Evolutionary conservation across 768 basidiomycete species (phyloP).

Genomic region (Mycena kentingensis): DNA sequence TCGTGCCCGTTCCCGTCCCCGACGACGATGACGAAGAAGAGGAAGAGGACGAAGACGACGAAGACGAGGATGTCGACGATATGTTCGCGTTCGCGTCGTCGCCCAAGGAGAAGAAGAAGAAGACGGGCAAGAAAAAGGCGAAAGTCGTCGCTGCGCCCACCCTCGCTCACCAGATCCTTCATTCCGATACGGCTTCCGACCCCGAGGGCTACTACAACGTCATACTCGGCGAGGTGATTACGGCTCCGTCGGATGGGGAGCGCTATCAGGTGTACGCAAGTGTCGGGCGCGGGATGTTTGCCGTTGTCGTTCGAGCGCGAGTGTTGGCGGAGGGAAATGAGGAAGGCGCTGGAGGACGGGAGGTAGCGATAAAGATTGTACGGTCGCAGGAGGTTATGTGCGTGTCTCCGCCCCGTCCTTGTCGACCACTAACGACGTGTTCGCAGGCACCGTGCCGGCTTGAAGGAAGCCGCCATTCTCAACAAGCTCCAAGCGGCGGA

Average conservation of each 20-base stretch:
- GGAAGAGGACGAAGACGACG: conserved; percentile 64
- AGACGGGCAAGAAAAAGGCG: conserved; percentile 40
- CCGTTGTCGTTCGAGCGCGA: conserved; percentile 90
- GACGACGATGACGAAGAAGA: conserved; percentile 46
- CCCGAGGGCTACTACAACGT: conserved; percentile 94
- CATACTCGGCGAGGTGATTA: conserved; percentile 88
- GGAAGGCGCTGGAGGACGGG: conserved; percentile 52
- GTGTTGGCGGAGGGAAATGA: conserved; percentile 45
- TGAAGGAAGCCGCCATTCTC: conserved; percentile 90
- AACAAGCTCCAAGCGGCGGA: conserved; percentile 86
- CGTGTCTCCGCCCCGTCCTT: conserved; percentile 33
- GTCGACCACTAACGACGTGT: not conserved
- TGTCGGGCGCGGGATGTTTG: conserved; percentile 99
- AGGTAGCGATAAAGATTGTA: conserved; percentile 98
- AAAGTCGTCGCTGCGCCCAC: not conserved
- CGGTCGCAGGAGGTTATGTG: conserved; percentile 96
- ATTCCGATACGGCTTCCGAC: conserved; percentile 87
- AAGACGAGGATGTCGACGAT: conserved; percentile 89
- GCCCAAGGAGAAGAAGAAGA: conserved; percentile 55
- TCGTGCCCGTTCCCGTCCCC: conserved; percentile 46
- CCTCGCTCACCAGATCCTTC: conserved; percentile 35
- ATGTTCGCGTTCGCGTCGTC: conserved; percentile 79
- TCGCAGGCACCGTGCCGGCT: conserved; percentile 87
- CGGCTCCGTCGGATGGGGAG: conserved; percentile 59
- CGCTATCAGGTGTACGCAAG: conserved; percentile 93